A percentile compares a stretch with the other conserved stretches of the same genome.
Evolutionary conservation across 495 filamentous ascomycete genomes (phyloP).

Genomic region (Physcia stellaris): DNA sequence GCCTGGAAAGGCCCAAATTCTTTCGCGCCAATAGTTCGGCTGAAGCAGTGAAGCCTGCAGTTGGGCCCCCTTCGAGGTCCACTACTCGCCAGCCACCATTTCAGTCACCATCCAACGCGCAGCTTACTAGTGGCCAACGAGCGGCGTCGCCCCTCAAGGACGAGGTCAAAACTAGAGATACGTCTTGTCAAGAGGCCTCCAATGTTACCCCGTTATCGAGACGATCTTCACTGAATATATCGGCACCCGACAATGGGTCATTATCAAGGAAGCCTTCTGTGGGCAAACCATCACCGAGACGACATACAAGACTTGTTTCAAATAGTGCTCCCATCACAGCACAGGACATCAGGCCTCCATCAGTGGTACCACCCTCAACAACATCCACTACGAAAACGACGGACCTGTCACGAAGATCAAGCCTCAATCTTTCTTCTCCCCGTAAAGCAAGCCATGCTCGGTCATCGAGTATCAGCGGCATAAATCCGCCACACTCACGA

Average conservation of each 20-base stretch:
- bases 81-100: conserved; percentile 3
- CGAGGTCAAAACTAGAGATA: too few species aligned
- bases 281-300: conserved; percentile 18
- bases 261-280: conserved; percentile 14
- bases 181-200: too few species aligned
- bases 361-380: not conserved
- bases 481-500: not conserved
- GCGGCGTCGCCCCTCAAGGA: conserved; percentile 32
- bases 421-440: conserved; percentile 6
- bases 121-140: too few species aligned
- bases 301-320: conserved; percentile 14
- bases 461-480: conserved; percentile 19
- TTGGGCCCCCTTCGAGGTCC: conserved; percentile 10
- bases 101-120: too few species aligned
- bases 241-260: too few species aligned
- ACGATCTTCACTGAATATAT: too few species aligned
- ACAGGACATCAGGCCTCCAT: conserved; percentile 5
- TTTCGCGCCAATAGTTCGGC: conserved; percentile 38
- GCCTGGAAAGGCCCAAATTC: conserved; percentile 15
- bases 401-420: conserved; percentile 11
- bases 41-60: conserved; percentile 17
- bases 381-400: too few species aligned
- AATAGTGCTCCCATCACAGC: conserved; percentile 1
- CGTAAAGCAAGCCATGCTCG: conserved; percentile 18
- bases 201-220: too few species aligned